Percentiles rank a stretch among this genome's conserved stretches.
Conservation (phyloP, 345 rosid genomes). For the Citrus unshiu region DNA sequence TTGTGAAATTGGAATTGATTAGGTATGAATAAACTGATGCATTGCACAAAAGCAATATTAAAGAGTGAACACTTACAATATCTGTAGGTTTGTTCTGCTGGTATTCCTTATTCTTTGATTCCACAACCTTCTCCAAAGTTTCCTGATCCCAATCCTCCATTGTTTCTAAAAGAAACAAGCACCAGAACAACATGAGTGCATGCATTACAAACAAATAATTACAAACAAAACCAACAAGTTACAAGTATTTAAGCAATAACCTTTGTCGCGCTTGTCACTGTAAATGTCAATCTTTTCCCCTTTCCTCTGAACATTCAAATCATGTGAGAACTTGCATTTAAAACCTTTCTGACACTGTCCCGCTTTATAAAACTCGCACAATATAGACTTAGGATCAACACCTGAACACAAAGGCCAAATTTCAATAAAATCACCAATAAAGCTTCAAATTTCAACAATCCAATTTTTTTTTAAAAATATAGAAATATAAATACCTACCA, state of each 20-base stretch:
- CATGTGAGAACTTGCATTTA: constrained; percentile 76
- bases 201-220: background rate
- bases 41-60: background rate
- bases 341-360: constrained; percentile 70
- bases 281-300: constrained; percentile 69
- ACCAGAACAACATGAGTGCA: background rate
- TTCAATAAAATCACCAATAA: background rate
- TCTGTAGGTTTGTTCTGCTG: constrained; percentile 69
- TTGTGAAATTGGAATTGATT: background rate
- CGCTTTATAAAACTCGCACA: constrained; percentile 58
- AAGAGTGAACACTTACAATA: constrained; percentile 39
- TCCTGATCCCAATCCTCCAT: constrained; percentile 85
- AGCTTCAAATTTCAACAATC: background rate
- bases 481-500: constrained; percentile 24
- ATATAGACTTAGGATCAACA: constrained; percentile 72
- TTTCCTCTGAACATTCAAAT: constrained; percentile 63
- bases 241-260: constrained; percentile 16
- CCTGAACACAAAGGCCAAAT: constrained; percentile 31
- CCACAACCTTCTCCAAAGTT: constrained; percentile 69
- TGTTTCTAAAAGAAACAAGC: constrained; percentile 27
- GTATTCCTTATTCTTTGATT: constrained; percentile 55
- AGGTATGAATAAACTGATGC: background rate
- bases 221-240: background rate
- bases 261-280: constrained; percentile 57
- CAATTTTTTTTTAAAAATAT: background rate